Base-by-base conservation (phyloP, 441 rosid species). In the Biscutella laevigata region DNA sequence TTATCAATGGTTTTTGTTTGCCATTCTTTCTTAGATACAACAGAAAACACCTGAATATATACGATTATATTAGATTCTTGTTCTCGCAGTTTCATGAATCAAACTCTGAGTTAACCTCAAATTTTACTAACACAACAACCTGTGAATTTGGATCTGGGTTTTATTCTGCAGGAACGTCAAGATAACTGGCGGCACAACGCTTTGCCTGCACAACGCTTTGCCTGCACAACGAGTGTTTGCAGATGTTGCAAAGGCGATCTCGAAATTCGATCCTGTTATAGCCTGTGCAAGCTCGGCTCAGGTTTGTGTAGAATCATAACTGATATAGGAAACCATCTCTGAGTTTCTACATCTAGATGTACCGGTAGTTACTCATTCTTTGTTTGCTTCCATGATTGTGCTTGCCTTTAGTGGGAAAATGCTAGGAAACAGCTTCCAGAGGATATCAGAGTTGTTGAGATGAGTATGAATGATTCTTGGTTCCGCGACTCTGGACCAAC, bases 401-500 rank as follows among this genome's bases (percentile, higher is more conserved):
- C 42, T 48, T 73, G 49, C 8, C 3, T 17, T 19, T 48, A 88
- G 98, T 91, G 95, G 96, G 80, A 71, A 44, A 83, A 80, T 69
- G 96, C 96, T 16, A 77, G 89, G 46, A 74, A 60, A 41, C 86
- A 63, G 60, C 73, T 91, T 51, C 96, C 96, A 13, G 74, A 67
- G 19, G 71, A 80, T 47, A 67, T 88, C 44, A 76, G 94, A 75
- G 87, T 91, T 51, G 48, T 85, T 63, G 96, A 88, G 80, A 79
- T 91, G 85, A 83, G 95, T 58, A 81, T 85, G 89, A 83, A 85
- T 14, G 98, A 83, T 66, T 80, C 94, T 36, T 91, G 98, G 98
- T 82, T 91, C 59, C 94, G 95, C 2, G 98, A 91, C 71, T 73
- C 82, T 40, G 95, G 96, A 44, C 95, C 98, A 57, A 88, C 91